A percentile compares a stretch with the other conserved stretches of the same genome.
These are phyloP conservation scores for Chaetomium fimeti DNA, from an alignment of 495 filamentous ascomycete genomes.

Conservation along the genomic window DNA sequence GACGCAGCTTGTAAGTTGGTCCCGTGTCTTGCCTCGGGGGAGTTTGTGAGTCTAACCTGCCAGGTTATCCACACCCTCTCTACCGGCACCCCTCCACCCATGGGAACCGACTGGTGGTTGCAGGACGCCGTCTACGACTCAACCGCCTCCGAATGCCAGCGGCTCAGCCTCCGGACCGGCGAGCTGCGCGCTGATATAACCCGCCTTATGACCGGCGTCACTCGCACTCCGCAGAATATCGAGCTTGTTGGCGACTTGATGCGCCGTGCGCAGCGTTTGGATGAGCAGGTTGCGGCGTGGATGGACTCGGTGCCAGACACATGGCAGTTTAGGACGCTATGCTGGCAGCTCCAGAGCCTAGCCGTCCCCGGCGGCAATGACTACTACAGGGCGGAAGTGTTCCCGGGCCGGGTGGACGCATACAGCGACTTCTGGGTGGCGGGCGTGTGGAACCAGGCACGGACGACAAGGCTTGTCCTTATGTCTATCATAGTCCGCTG, in stretches of 20 bases:
- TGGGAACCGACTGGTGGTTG: constrained; percentile 55
- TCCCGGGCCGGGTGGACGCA: constrained; percentile 52
- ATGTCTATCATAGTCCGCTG: constrained; percentile 48
- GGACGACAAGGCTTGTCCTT: constrained; percentile 48
- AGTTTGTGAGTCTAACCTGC: not conserved
- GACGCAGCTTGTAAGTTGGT: constrained; percentile 48
- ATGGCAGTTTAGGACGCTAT: constrained; percentile 45
- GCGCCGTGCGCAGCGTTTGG: constrained; percentile 42
- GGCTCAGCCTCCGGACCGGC: constrained; percentile 46
- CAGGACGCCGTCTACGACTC: constrained; percentile 42
- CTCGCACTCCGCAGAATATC: constrained; percentile 40
- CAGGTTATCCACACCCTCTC: constrained; percentile 50
- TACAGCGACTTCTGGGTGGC: constrained; percentile 53
- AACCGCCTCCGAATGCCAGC: constrained; percentile 42
- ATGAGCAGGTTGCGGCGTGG: constrained; percentile 47
- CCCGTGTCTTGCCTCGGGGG: not conserved
- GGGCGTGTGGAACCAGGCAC: constrained; percentile 48
- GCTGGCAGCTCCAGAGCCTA: constrained; percentile 45
- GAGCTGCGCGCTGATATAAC: constrained; percentile 50
- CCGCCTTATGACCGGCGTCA: constrained; percentile 35
- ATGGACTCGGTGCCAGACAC: constrained; percentile 40
- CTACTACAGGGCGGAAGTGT: constrained; percentile 45
- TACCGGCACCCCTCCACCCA: constrained; percentile 44
- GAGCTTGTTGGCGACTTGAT: constrained; percentile 45
- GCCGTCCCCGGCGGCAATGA: constrained; percentile 31